Conservation (phyloP, 2,329 filamentous ascomycete species). For the Sclerotinia spermophila region DNA sequence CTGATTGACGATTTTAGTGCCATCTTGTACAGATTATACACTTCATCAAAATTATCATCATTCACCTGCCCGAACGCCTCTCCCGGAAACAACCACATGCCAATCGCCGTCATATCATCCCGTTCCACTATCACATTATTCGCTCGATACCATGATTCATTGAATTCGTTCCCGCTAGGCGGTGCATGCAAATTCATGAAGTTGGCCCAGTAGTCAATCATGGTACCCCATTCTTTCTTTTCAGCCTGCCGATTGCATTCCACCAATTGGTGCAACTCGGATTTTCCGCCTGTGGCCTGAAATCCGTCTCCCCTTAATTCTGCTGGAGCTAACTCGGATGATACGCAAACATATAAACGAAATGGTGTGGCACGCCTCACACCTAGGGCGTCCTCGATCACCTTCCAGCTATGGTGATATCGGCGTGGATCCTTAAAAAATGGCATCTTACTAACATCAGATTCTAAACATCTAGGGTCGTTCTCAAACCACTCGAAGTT, state of each 20-base stretch:
- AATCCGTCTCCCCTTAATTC: neutral
- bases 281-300: neutral
- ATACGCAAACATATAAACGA: neutral
- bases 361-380: neutral
- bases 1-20: neutral
- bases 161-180: too few species aligned
- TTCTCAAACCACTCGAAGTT: constrained; percentile 8
- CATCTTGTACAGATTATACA: neutral
- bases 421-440: neutral
- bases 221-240: neutral
- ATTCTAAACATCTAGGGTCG: neutral
- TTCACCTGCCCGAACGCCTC: neutral
- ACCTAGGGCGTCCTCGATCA: neutral
- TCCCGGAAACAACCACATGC: neutral
- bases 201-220: neutral
- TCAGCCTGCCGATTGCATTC: neutral
- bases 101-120: neutral
- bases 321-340: neutral
- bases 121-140: too few species aligned
- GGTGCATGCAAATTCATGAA: neutral
- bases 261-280: neutral
- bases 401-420: neutral
- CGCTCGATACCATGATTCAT: neutral
- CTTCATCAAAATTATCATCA: neutral
- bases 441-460: neutral